phyloP scores from a whole-genome alignment of 2,329 filamentous ascomycete species.

The Fusarium sp. region DNA sequence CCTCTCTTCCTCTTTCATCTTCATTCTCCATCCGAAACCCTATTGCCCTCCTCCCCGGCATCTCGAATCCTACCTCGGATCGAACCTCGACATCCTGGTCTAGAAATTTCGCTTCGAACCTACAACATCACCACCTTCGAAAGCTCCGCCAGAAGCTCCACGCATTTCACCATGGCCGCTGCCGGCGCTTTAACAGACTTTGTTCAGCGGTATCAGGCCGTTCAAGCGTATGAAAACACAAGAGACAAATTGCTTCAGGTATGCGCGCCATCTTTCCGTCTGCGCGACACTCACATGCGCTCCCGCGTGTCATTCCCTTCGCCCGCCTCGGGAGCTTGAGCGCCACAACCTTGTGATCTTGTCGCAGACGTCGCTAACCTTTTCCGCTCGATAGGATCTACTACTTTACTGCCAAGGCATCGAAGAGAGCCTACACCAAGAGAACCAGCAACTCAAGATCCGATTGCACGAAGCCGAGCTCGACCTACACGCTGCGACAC shows the following conservation, averaged over 20 bases:
- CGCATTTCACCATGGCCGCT: conserved; percentile 39
- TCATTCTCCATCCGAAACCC: not conserved
- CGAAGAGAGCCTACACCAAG: conserved; percentile 56
- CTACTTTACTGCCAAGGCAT: conserved; percentile 53
- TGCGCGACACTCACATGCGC: not conserved
- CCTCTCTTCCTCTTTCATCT: not conserved
- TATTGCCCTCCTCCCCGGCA: not conserved
- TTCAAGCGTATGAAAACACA: conserved; percentile 55
- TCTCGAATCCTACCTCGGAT: not conserved
- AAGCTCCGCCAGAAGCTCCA: conserved; percentile 9
- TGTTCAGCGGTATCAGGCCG: conserved; percentile 58
- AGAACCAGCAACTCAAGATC: conserved; percentile 57
- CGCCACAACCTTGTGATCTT: not conserved
- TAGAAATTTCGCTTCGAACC: conserved; percentile 6
- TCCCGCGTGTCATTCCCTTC: conserved; percentile 5
- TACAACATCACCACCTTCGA: conserved; percentile 8
- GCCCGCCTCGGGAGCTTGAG: not conserved
- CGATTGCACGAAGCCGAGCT: conserved; percentile 59
- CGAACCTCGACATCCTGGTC: not conserved
- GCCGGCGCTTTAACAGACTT: conserved; percentile 56
- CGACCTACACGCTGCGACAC: conserved; percentile 63
- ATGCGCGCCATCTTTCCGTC: conserved; percentile 15
- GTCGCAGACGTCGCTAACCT: conserved; percentile 5
- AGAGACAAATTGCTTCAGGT: conserved; percentile 62
- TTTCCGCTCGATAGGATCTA: conserved; percentile 43